Base-by-base conservation (phyloP, 2,329 filamentous ascomycete species). In the Chrysosphaeria jannelii region DNA sequence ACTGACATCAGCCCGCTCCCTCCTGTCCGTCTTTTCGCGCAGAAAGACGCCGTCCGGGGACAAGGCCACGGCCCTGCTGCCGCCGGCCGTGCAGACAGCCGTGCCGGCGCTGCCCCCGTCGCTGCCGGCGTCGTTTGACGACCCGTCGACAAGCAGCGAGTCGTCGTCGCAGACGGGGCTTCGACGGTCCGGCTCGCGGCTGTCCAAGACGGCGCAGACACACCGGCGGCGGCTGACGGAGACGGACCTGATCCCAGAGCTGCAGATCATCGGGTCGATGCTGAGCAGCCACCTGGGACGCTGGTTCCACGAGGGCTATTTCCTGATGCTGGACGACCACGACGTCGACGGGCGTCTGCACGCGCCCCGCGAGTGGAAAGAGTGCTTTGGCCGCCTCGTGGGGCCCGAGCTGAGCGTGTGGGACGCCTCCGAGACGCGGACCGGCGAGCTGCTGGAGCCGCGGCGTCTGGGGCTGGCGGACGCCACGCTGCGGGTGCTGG, bases 221-320 rank as follows among this genome's bases (percentile, higher is more conserved):
- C 79, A 79, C 44, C 68, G 78, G 35, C 75, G 78, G 38, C 71
- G 70, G 38, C 47, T 78, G 42, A 78, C 89, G 67, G 74, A 89
- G 37, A 56, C 85, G 31, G 63, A 91, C 39, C 89, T 75, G 14
- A 64, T 85, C 30, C 78, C 85, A 18, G 85, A 97, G 52, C 55
- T 97, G 30, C 71, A 78, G 47, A 81, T 79, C 31, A 79, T 93
- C 36, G 93, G 93, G 45, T 74, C 63, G 29, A 85, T 76, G 39
- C 57, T 97, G 33, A 93, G 90, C 47, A 85, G 70, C 45, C 85
- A 97, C 43, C 69, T 65, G 27, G 91, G 91, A 45, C 93, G 93
- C 47, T 51, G 93, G 26, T 97, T 93, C 42, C 79, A 91, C 35
- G 85, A 97, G 47, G 85, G 85, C 18, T 97, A 93, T 39, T 93